Percentiles rank a stretch among this genome's conserved stretches.
Conservation (phyloP, 1,139 yeast species). For the Yamadazyma membranifaciens region DNA sequence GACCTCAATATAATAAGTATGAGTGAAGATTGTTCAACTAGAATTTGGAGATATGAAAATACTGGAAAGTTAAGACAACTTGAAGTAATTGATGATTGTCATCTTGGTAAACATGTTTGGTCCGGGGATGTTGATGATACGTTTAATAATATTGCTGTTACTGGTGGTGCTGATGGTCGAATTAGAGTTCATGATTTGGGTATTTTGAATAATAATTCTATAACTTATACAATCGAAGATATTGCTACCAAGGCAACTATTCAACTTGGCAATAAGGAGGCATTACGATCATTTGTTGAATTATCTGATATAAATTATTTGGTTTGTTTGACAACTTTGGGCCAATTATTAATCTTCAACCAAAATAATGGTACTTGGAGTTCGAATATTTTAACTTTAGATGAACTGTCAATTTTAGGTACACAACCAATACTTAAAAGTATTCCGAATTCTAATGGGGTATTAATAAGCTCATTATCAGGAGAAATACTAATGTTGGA, state of each 20-base stretch:
- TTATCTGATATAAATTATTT: constrained; percentile 35
- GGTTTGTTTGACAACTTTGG: constrained; percentile 62
- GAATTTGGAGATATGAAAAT: constrained; percentile 62
- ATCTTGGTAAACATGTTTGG: constrained; percentile 88
- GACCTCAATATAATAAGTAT: constrained; percentile 55
- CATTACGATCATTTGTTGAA: constrained; percentile 60
- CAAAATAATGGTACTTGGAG: constrained; percentile 17
- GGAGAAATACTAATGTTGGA: constrained; percentile 52
- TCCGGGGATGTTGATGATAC: constrained; percentile 58
- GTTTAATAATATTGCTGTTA: constrained; percentile 49
- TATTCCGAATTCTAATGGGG: constrained; percentile 36
- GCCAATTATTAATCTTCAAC: constrained; percentile 44
- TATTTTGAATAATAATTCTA: constrained; percentile 12
- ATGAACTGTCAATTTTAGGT: constrained; percentile 27
- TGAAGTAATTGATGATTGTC: constrained; percentile 54
- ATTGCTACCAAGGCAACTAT: constrained; percentile 27
- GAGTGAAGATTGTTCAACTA: constrained; percentile 89
- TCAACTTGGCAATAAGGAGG: constrained; percentile 46
- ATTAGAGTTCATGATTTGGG: constrained; percentile 59
- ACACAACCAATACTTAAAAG: constrained; percentile 38
- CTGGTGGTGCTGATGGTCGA: constrained; percentile 92
- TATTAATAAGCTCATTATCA: constrained; percentile 49
- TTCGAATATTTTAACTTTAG: constrained; percentile 29
- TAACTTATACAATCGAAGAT: constrained; percentile 26
- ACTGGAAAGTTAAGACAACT: constrained; percentile 23